Evolutionary conservation across 805 yeast genomes (phyloP).

Genomic region (Metschnikowia kofuensis): DNA sequence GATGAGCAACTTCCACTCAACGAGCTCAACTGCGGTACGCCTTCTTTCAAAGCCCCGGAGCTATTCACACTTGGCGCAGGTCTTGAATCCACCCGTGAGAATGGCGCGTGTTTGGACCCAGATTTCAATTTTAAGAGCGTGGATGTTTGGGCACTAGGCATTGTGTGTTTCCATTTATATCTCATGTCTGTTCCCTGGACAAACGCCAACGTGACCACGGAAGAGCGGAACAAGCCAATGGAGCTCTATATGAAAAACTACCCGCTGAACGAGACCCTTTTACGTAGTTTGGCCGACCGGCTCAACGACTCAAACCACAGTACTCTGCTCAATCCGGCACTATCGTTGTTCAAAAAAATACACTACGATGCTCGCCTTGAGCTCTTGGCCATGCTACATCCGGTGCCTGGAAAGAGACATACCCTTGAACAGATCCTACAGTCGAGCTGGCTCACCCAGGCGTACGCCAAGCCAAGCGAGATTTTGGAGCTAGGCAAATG

Average conservation of each 20-base stretch:
- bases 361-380: conserved; percentile 36
- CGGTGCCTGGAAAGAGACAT: conserved; percentile 24
- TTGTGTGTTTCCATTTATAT: conserved; percentile 44
- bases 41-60: conserved; percentile 56
- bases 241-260: conserved; percentile 25
- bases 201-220: conserved; percentile 27
- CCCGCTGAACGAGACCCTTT: conserved; percentile 23
- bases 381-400: conserved; percentile 34
- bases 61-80: conserved; percentile 24
- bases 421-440: conserved; percentile 22
- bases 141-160: conserved; percentile 54
- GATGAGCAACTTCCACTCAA: conserved; percentile 18
- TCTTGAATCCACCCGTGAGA: neutral
- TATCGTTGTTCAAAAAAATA: conserved; percentile 31
- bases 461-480: conserved; percentile 39
- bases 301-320: conserved; percentile 23
- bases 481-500: conserved; percentile 19
- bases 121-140: conserved; percentile 29
- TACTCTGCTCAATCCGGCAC: conserved; percentile 28
- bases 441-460: conserved; percentile 38
- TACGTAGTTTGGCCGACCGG: conserved; percentile 23
- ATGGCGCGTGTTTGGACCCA: neutral
- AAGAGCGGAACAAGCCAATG: conserved; percentile 20
- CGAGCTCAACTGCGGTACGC: conserved; percentile 45
- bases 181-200: conserved; percentile 50